Evolutionary conservation across 2,329 filamentous ascomycete species (phyloP).

Genomic region (Fusarium miscanthi): DNA sequence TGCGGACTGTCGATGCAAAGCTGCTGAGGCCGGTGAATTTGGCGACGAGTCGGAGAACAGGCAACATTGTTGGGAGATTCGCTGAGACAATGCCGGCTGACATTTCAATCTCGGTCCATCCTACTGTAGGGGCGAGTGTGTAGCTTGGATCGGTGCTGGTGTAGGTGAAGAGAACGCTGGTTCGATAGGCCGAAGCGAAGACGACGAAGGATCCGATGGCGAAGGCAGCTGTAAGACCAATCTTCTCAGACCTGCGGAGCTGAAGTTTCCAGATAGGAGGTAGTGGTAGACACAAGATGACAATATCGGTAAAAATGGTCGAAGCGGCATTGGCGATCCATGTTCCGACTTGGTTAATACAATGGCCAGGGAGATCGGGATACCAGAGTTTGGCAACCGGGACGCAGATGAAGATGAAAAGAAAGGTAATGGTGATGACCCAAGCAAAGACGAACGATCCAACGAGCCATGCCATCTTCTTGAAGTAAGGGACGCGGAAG

Average conservation of each 20-base stretch:
- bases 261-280: constrained; percentile 59
- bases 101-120: constrained; percentile 62
- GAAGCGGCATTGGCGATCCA: constrained; percentile 63
- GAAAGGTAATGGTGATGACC: constrained; percentile 59
- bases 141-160: constrained; percentile 55
- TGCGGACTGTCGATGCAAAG: constrained; percentile 26
- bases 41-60: constrained; percentile 54
- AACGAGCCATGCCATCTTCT: constrained; percentile 54
- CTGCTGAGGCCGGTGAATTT: constrained; percentile 54
- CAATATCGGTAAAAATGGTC: constrained; percentile 59
- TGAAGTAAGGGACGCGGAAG: constrained; percentile 58
- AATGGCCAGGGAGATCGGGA: constrained; percentile 56
- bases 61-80: constrained; percentile 63
- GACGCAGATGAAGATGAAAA: constrained; percentile 64
- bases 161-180: constrained; percentile 60
- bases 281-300: constrained; percentile 58
- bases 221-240: constrained; percentile 58
- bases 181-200: constrained; percentile 61
- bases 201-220: constrained; percentile 59
- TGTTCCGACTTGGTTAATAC: constrained; percentile 61
- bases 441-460: constrained; percentile 58
- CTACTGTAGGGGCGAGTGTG: constrained; percentile 57
- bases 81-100: constrained; percentile 63
- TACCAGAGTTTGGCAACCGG: constrained; percentile 63
- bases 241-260: constrained; percentile 54